phyloP scores from a whole-genome alignment of 2,329 filamentous ascomycete species.

The Xylariaceae sp. region DNA sequence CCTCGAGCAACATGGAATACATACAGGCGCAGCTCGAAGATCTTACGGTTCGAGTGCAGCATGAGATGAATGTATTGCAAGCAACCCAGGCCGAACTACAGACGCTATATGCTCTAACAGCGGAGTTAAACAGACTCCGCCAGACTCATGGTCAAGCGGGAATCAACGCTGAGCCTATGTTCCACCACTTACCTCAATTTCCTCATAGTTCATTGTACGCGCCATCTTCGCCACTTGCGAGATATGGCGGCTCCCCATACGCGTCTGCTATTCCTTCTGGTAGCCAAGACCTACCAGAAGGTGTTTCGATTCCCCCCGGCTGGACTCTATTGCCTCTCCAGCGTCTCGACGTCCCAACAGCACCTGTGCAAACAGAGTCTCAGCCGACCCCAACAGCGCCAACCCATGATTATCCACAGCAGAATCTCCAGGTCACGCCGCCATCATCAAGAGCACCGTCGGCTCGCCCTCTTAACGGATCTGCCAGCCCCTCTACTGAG shows the following conservation, averaged over 20 bases:
- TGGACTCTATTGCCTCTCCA: slow-evolving; percentile 62
- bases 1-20: slow-evolving; percentile 27
- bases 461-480: slow-evolving; percentile 1
- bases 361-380: slow-evolving; percentile 14
- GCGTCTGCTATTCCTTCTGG: slow-evolving; percentile 52
- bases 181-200: slow-evolving; percentile 22
- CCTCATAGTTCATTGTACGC: slow-evolving; percentile 33
- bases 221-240: slow-evolving; percentile 39
- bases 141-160: slow-evolving; percentile 34
- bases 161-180: slow-evolving; percentile 8
- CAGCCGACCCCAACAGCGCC: slow-evolving; percentile 16
- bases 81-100: slow-evolving; percentile 62
- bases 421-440: slow-evolving; percentile 9
- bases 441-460: slow-evolving; percentile 9
- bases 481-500: slow-evolving; percentile 6
- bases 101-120: slow-evolving; percentile 60
- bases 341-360: slow-evolving; percentile 41
- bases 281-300: slow-evolving; percentile 56
- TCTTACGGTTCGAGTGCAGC: slow-evolving; percentile 63
- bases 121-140: slow-evolving; percentile 62
- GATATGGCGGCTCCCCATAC: slow-evolving; percentile 44
- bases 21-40: slow-evolving; percentile 58
- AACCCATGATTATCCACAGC: slow-evolving; percentile 11
- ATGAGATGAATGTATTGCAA: slow-evolving; percentile 60
- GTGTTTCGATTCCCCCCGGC: slow-evolving; percentile 58